A percentile compares a stretch with the other conserved stretches of the same genome.
Evolutionary conservation across 176 grass and related monocot genomes (phyloP).

Genomic region (Lolium multiflorum): DNA sequence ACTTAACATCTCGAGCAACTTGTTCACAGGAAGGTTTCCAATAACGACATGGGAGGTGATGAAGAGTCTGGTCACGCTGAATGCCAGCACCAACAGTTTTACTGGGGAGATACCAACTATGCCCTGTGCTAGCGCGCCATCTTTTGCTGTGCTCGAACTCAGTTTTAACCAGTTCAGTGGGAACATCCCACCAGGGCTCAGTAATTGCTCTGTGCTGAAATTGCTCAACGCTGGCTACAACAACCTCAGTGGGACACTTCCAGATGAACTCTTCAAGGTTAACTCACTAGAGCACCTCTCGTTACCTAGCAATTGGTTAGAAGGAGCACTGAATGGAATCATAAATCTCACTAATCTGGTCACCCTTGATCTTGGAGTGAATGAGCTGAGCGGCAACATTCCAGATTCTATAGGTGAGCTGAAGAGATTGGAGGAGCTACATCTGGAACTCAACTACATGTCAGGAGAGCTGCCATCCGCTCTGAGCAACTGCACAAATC

Average conservation of each 20-base stretch:
- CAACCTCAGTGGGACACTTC: background rate
- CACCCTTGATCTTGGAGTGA: conserved; percentile 31
- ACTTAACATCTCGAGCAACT: conserved; percentile 58
- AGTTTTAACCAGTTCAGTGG: conserved; percentile 45
- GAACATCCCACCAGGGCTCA: background rate
- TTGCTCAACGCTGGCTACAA: background rate
- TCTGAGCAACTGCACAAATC: conserved; percentile 31
- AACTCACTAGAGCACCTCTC: conserved; percentile 29
- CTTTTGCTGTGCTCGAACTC: conserved; percentile 45
- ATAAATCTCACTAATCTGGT: conserved; percentile 26
- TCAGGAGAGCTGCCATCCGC: conserved; percentile 20
- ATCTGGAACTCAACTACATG: conserved; percentile 29
- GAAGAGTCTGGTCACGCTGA: conserved; percentile 31
- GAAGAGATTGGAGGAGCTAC: conserved; percentile 28
- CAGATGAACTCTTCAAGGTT: background rate
- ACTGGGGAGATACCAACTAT: conserved; percentile 36
- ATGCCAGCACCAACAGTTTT: conserved; percentile 57
- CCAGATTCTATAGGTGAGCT: conserved; percentile 33
- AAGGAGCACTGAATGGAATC: background rate
- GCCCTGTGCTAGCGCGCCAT: background rate
- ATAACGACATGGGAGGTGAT: conserved; percentile 28
- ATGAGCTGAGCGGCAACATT: background rate
- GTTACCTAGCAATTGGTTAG: conserved; percentile 27
- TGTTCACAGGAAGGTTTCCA: conserved; percentile 39
- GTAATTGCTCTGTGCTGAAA: background rate